Conservation (phyloP, 2,329 filamentous ascomycete genomes). For the Aspergillus aculeatus region DNA sequence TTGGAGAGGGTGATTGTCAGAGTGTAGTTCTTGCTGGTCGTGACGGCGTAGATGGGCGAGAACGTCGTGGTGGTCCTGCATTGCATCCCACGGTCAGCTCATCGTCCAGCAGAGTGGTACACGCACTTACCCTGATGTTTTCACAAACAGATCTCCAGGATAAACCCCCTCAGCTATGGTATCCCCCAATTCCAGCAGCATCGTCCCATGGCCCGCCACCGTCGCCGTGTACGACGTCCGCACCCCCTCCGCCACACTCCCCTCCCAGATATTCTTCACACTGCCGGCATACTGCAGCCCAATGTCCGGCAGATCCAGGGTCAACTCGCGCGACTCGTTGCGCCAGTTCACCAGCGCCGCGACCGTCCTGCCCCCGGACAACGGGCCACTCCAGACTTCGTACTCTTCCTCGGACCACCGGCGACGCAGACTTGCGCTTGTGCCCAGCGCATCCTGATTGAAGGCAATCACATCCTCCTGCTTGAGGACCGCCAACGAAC, state of each 20-base stretch:
- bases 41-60: conserved; percentile 29
- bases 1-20: conserved; percentile 21
- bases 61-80: conserved; percentile 16
- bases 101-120: background rate
- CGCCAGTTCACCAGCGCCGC: conserved; percentile 53
- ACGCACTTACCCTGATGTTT: conserved; percentile 16
- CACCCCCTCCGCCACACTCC: conserved; percentile 17
- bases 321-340: conserved; percentile 44
- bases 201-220: conserved; percentile 30
- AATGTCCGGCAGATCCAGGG: conserved; percentile 43
- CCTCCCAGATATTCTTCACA: conserved; percentile 33
- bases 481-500: conserved; percentile 46
- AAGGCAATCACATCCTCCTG: conserved; percentile 58
- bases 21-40: conserved; percentile 26
- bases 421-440: conserved; percentile 52
- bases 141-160: conserved; percentile 16
- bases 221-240: conserved; percentile 27
- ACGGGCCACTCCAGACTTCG: conserved; percentile 53
- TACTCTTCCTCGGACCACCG: conserved; percentile 51
- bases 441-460: conserved; percentile 57
- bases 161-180: conserved; percentile 24
- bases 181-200: conserved; percentile 31
- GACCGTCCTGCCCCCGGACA: conserved; percentile 46
- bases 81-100: background rate
- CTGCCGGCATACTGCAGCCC: conserved; percentile 42